phyloP scores from a whole-genome alignment of 1,284 basidiomycete species.

The Schizophyllum amplum region DNA sequence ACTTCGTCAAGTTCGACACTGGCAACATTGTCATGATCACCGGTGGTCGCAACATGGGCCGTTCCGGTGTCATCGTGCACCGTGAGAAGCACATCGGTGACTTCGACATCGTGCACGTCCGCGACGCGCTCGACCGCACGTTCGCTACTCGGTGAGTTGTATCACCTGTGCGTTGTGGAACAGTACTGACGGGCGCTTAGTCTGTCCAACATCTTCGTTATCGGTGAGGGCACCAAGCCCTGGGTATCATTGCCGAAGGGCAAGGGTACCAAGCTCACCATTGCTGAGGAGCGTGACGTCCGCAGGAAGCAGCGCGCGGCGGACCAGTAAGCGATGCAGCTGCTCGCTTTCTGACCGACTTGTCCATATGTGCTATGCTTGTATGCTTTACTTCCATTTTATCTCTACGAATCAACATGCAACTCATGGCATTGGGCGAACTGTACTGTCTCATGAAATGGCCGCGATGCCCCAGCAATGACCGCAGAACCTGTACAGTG shows the following conservation, averaged over 20 bases:
- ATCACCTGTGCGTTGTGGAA: background rate
- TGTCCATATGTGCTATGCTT: conserved; percentile 18
- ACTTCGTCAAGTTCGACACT: conserved; percentile 94
- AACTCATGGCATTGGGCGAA: too few relatives aligned
- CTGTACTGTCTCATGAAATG: too few relatives aligned
- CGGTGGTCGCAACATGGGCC: conserved; percentile 99
- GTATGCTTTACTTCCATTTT: conserved; percentile 5
- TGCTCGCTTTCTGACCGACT: conserved; percentile 10
- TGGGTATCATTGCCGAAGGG: conserved; percentile 98
- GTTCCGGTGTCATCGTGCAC: conserved; percentile 93
- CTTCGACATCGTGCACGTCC: conserved; percentile 97
- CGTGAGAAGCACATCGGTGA: conserved; percentile 97
- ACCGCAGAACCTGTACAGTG: too few relatives aligned
- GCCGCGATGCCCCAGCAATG: too few relatives aligned
- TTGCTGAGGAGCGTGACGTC: conserved; percentile 79
- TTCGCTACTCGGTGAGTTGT: conserved; percentile 85
- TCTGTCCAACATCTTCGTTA: conserved; percentile 96
- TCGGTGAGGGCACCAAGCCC: conserved; percentile 92
- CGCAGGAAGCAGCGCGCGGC: conserved; percentile 66
- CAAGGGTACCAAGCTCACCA: conserved; percentile 94
- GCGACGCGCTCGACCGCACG: conserved; percentile 91
- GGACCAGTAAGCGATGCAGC: conserved; percentile 39
- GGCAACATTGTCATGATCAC: conserved; percentile 98
- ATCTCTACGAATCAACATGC: too few relatives aligned
- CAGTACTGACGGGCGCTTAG: conserved; percentile 30